A percentile compares a stretch with the other conserved stretches of the same genome.
Evolutionary conservation across 768 basidiomycete species (phyloP).

Genomic region (Ramaria sp.): DNA sequence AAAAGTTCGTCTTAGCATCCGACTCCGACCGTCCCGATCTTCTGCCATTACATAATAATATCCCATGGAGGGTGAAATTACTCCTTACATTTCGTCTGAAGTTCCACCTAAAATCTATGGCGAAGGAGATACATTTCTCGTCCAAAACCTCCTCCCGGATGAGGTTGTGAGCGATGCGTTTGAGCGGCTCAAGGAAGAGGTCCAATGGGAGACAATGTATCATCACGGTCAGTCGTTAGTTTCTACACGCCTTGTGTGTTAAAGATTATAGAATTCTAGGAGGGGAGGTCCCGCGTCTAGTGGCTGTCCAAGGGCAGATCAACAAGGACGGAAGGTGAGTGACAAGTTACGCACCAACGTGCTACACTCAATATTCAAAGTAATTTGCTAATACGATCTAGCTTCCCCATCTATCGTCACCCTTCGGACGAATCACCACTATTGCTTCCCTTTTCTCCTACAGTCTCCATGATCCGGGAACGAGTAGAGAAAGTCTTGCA

Average conservation of each 20-base stretch:
- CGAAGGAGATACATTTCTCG: constrained; percentile 58
- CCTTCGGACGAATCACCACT: constrained; percentile 72
- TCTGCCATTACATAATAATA: too few species aligned
- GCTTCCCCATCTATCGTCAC: constrained; percentile 73
- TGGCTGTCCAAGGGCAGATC: constrained; percentile 52
- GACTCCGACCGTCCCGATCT: too few species aligned
- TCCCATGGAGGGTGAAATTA: not conserved
- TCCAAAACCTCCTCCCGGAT: constrained; percentile 43
- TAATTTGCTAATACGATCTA: constrained; percentile 27
- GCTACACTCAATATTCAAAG: constrained; percentile 19
- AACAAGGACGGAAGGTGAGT: constrained; percentile 37
- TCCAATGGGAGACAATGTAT: constrained; percentile 62
- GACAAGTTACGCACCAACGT: not conserved
- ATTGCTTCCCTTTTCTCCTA: constrained; percentile 54
- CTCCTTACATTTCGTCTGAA: not conserved
- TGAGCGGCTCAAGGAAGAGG: constrained; percentile 47
- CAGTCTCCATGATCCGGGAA: constrained; percentile 51
- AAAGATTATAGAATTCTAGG: constrained; percentile 28
- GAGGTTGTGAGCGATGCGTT: constrained; percentile 48
- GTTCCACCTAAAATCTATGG: constrained; percentile 21
- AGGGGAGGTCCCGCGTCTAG: constrained; percentile 59
- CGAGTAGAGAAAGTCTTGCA: constrained; percentile 45
- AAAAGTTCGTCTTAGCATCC: too few species aligned
- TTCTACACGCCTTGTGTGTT: not conserved
- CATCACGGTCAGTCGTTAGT: constrained; percentile 43